phyloP scores from a whole-genome alignment of 2,329 filamentous ascomycete genomes.

The Aurifilum marmelostoma region DNA sequence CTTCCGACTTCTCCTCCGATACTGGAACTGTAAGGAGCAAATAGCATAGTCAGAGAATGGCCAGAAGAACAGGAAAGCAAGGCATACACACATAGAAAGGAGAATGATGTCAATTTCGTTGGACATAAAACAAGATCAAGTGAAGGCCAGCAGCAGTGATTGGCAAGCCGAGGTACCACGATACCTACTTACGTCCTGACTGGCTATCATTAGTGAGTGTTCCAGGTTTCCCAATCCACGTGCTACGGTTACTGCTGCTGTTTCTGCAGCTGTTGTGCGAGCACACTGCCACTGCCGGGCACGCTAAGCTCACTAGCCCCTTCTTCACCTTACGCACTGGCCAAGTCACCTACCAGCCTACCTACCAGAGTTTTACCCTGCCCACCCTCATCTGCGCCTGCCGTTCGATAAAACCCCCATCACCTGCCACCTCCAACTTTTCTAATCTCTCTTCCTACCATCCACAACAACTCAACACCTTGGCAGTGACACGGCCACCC shows the following conservation, averaged over 20 bases:
- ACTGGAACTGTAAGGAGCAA: neutral
- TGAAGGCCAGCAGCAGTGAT: neutral
- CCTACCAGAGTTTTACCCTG: constrained; percentile 3
- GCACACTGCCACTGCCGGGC: neutral
- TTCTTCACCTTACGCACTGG: neutral
- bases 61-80: neutral
- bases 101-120: neutral
- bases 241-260: neutral
- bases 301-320: constrained; percentile 1
- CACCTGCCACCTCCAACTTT: constrained; percentile 17
- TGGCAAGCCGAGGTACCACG: neutral
- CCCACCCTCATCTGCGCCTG: constrained; percentile 4
- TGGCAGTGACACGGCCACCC: constrained; percentile 9
- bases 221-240: neutral
- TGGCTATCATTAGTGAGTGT: neutral
- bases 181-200: neutral
- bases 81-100: neutral
- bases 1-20: neutral
- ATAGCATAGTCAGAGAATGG: neutral
- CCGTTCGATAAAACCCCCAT: constrained; percentile 6
- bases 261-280: neutral
- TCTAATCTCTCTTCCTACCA: constrained; percentile 9
- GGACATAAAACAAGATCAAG: neutral
- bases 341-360: neutral
- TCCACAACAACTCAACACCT: constrained; percentile 15